Base-by-base conservation (phyloP, 495 filamentous ascomycete genomes). In the Penicillium paxilli region DNA sequence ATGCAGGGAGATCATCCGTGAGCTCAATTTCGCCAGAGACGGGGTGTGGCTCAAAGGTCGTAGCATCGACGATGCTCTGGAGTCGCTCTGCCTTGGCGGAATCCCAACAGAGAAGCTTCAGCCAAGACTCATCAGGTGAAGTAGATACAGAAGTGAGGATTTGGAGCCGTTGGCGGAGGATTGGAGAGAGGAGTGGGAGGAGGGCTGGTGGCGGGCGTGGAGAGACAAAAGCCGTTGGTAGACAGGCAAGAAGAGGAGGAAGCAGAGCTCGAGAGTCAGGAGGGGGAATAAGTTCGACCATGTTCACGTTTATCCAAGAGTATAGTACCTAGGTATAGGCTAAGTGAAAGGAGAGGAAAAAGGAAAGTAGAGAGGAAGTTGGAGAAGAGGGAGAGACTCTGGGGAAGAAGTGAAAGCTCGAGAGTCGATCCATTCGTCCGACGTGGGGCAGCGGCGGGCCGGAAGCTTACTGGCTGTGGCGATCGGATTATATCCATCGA, bases 21-120 rank as follows among this genome's bases (percentile, higher is more conserved):
- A 87, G 65, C 63, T 98, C 94, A 25, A 98, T 83, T 66, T 97
- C 92, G 21, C 95, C 94, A 1, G 91, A 96, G 6, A 88, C 88
- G 7, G 94, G 94, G 66, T 98, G 94, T 20, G 90, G 90, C 61
- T 96, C 89, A 37, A 96, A 83, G 22, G 72, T 75, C 26, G 90
- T 82, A 24, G 78, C 80, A 57, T 84, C 79, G 20, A 93, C 81
- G 26, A 89, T 72, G 14, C 77, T 72, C 10, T 81, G 80, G 14
- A 98, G 79, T 51, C 76, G 82, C 24, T 88, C 74, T 2, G 87
- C 90, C 48, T 86, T 85, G 11, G 77, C 67, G 1, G 76, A 50
- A 50, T 92, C 86, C 84, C 95, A 98, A 61, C 85, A 91, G n/a
- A 98, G 80, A n/a, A 96, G 72, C 2, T 83, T 79, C 8, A 97